Base-by-base conservation (phyloP, 129 eudicot species). In the Mikania micrantha region DNA sequence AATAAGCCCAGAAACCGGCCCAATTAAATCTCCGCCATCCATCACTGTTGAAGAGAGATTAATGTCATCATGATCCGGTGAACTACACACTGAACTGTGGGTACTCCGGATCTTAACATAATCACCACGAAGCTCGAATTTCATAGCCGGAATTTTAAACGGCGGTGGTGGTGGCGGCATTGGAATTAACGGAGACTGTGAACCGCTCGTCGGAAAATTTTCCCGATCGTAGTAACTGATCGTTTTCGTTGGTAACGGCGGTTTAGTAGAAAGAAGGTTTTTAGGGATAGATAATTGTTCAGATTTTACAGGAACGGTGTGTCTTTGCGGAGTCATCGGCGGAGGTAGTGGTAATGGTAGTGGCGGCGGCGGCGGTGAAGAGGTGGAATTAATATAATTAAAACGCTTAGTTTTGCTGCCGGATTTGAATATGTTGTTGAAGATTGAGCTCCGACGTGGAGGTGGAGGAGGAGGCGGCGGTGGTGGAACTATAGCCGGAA, bases 101-200 rank as follows among this genome's bases (percentile, higher is more conserved):
- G 76, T 47, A 62, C 90, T 89, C 31, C 61, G 77, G 54, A 86
- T 66, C 53, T 79, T 85, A 17, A 85, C 86, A 20, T 64, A 89
- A 48, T 89, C 90, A 31, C 94, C 94, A 20, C 72, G 78, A 11
- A 80, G 64, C 13, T 79, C 81, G 20, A 87, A 87, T 32, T 68
- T 85, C 71, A 76, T 66, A 58, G 76, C 85, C 38, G 82, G 16
- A 77, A 87, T 72, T 54, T 72, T 66, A 64, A 90, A 87, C 25
- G 95, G 95, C 57, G 92, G 92, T 17, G 97, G 91, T 9, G 86
- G 90, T 0, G 94, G 96, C 21, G 95, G 85, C 40, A 85, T 58
- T 17, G 76, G 78, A 20, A 73, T 36, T 39, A 84, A 42, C 21
- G 91, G 92, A 8, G 95, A 90, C 25, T 81, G 82, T 16, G 95